Percentiles rank a stretch among this genome's conserved stretches.
Conservation (phyloP, 2,329 filamentous ascomycete genomes). For the Paracorniculantispora psalliotae region DNA sequence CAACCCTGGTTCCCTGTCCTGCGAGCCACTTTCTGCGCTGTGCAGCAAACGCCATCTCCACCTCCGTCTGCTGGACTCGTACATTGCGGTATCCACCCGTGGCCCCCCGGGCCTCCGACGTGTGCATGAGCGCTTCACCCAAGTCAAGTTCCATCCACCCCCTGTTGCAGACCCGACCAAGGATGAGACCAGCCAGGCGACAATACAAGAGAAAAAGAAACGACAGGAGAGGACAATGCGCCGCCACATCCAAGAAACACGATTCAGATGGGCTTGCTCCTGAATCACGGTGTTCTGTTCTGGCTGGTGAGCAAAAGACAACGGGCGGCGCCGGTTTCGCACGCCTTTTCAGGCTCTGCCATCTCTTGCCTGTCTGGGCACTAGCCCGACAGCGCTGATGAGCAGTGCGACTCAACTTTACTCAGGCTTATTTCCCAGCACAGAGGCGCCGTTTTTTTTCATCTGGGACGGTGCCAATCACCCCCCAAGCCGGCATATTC, state of each 20-base stretch:
- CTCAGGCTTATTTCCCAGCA: constrained; percentile 8
- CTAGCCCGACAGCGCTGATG: constrained; percentile 10
- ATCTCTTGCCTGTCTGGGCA: constrained; percentile 15
- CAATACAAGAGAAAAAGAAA: constrained; percentile 4
- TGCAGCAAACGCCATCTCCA: constrained; percentile 15
- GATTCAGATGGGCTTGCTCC: too few species aligned
- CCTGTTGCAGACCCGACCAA: background rate
- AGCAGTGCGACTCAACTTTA: constrained; percentile 4
- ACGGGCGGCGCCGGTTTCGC: background rate
- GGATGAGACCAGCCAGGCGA: background rate
- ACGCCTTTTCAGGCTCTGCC: constrained; percentile 13
- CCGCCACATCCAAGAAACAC: background rate
- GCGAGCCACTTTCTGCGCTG: constrained; percentile 7
- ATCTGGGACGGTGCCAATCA: constrained; percentile 10
- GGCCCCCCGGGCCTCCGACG: background rate
- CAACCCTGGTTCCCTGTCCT: constrained; percentile 25
- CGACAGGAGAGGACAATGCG: constrained; percentile 16
- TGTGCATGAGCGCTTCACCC: constrained; percentile 11
- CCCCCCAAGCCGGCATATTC: constrained; percentile 7
- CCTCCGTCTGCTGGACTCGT: constrained; percentile 11
- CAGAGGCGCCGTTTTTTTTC: constrained; percentile 8
- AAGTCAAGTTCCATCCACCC: background rate
- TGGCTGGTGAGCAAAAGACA: background rate
- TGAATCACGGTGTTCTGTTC: too few species aligned
- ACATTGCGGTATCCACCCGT: constrained; percentile 4